Percentiles rank a stretch among this genome's conserved stretches.
These are phyloP conservation scores for Juncus inflexus DNA, from an alignment of 176 grass and related monocot genomes.

Conservation along the genomic window DNA sequence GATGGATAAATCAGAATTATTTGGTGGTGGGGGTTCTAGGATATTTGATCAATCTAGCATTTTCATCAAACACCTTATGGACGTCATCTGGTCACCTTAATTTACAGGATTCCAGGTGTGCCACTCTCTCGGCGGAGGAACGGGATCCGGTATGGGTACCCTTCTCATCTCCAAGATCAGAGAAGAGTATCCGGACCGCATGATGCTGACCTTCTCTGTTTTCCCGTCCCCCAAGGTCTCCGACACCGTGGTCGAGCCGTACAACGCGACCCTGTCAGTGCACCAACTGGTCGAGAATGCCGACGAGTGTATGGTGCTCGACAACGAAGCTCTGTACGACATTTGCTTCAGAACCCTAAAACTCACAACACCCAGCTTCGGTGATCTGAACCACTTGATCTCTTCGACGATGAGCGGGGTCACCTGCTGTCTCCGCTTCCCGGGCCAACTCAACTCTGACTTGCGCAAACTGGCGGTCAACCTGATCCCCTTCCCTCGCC, in stretches of 20 bases:
- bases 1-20: too few relatives aligned
- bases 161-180: conserved; percentile 44
- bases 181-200: conserved; percentile 23
- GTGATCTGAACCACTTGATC: conserved; percentile 58
- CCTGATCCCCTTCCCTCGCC: conserved; percentile 50
- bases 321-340: conserved; percentile 55
- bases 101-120: conserved; percentile 52
- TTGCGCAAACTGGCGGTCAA: not conserved
- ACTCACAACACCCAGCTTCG: conserved; percentile 53
- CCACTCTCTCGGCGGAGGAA: conserved; percentile 52
- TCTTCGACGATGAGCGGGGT: conserved; percentile 53
- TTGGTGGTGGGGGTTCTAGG: too few relatives aligned
- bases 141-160: conserved; percentile 54
- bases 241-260: conserved; percentile 57
- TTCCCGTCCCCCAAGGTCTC: conserved; percentile 10
- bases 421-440: conserved; percentile 49
- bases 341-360: conserved; percentile 58
- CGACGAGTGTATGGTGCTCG: conserved; percentile 57
- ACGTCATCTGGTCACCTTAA: too few relatives aligned
- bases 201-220: conserved; percentile 63
- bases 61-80: too few relatives aligned
- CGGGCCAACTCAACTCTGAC: conserved; percentile 51
- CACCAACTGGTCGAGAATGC: conserved; percentile 57
- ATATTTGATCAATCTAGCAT: too few relatives aligned
- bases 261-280: conserved; percentile 50